Evolutionary conservation across 2,329 filamentous ascomycete species (phyloP), one percentile per base, ranked within the genome.

Genomic region (Colletotrichum plurivorum): DNA sequence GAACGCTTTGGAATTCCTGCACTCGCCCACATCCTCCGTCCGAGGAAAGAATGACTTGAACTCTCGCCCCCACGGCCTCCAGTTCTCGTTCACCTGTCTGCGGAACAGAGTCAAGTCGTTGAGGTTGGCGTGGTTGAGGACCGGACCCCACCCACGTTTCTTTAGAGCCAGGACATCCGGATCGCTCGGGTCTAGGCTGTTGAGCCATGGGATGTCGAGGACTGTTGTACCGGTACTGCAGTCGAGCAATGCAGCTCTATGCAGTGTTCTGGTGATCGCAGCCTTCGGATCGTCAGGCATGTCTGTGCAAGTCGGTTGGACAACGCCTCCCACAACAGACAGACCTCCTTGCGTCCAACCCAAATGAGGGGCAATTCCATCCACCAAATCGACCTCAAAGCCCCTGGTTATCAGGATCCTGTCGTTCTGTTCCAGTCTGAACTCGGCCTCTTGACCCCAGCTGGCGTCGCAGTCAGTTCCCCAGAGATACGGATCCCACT

Each of bases 401-500:
- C 64, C 64, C 22, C 31, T 63, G 13, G 58, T 10, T 1, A 51
- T 15, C 4, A 67, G n/a, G 5, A 55, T 2, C 16, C 25, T 18
- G 1, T 16, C 49, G 2, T 16, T 49, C n/a, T 43, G 16, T 2
- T 63, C 63, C 13, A 63, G 5, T 8, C 13, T 31, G 43, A 55
- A 67, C 2, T 49, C 27, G 13, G 63, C 57, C 16, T 67, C 36
- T 20, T 67, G 63, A 5, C 63, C 41, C 63, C 63, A 67, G 25
- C 63, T 67, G 8, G 63, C 57, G 13, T 67, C 58, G 22, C 63
- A 67, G 20, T 63, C 49, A 27, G 63, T 49, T 3, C 63, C 63
- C 63, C 63, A 67, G 22, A 63, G 57, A 22, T 67, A 67, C 20
- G 63, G 57, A 25, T 67, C 63, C 63, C 63, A 62, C 6, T 39